These are phyloP conservation scores for Alternaria gaisen DNA, from an alignment of 2,329 filamentous ascomycete genomes.

Conservation along the genomic window DNA sequence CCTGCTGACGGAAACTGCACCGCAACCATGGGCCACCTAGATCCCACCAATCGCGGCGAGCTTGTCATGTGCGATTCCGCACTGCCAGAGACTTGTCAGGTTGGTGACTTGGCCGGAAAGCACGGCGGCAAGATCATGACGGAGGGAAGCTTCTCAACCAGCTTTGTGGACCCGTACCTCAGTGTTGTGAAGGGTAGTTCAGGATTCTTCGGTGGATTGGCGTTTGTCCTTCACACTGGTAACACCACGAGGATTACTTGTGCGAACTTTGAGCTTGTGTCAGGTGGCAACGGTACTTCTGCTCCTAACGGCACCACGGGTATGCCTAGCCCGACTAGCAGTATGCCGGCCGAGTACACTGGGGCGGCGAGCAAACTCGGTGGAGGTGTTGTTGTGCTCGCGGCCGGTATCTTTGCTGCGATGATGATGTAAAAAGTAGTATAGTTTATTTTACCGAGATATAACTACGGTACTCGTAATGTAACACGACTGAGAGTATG, in stretches of 20 bases:
- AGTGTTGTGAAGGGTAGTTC: conserved; percentile 52
- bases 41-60: conserved; percentile 50
- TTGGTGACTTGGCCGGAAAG: conserved; percentile 55
- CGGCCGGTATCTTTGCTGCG: conserved; percentile 21
- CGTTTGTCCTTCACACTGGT: conserved; percentile 61
- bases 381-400: conserved; percentile 16
- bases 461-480: not conserved
- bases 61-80: conserved; percentile 44
- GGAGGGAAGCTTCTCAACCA: conserved; percentile 36
- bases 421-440: conserved; percentile 16
- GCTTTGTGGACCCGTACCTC: conserved; percentile 59
- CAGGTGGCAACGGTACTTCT: conserved; percentile 16
- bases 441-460: not conserved
- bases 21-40: conserved; percentile 48
- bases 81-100: conserved; percentile 48
- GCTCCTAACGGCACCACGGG: conserved; percentile 6
- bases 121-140: conserved; percentile 50
- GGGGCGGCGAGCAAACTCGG: conserved; percentile 21
- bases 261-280: conserved; percentile 58
- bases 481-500: not conserved
- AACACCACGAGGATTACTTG: conserved; percentile 63
- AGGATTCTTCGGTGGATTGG: conserved; percentile 61
- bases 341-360: conserved; percentile 23
- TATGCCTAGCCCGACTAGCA: conserved; percentile 19
- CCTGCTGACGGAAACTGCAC: conserved; percentile 51